Evolutionary conservation across 306 rosid species (phyloP), one percentile per base, ranked within the genome.

Genomic region (Mucuna pruriens): DNA sequence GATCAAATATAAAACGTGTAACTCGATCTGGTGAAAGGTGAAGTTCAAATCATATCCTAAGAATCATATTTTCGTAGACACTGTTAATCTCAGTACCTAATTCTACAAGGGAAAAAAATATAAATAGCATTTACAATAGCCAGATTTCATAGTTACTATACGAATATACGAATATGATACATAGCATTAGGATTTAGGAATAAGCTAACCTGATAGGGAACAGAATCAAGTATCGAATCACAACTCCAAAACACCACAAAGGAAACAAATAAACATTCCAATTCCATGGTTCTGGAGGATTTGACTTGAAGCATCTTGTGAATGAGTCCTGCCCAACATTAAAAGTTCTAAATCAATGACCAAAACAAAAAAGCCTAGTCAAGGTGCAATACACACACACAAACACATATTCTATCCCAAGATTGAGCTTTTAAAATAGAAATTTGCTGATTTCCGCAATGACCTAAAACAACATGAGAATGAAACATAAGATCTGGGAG

Each of bases 221-320:
- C 67, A 93, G 72, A 84, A 95, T 48, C 85, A 93, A 77, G 87
- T 95, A 95, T 19, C 99, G 94, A 84, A 93, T 48, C 54, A 91
- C 86, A 16, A 93, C 97, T 39, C 99, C 99, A n/a, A 20, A 87
- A 92, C 99, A 95, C 99, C 99, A 95, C 76, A 91, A 71, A 29
- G 99, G 99, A 82, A 95, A 95, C 90, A 95, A 85, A 84, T 95
- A 95, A 26, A 93, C 45, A 88, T 95, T 95, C 99, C 98, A 95
- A 84, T 93, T 91, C 97, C 98, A 95, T 9, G 96, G 97, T 88
- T 95, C 99, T 17, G 97, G 97, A 61, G 98, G 86, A 86, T 93
- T 95, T 23, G 99, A 95, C 87, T 95, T 95, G 94, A 95, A 95
- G 86, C 99, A 95, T 82, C 99, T 81, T 4, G 99, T 95, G 65